phyloP scores from a whole-genome alignment of 2,329 filamentous ascomycete species.

The Pestalotiopsis sp. region DNA sequence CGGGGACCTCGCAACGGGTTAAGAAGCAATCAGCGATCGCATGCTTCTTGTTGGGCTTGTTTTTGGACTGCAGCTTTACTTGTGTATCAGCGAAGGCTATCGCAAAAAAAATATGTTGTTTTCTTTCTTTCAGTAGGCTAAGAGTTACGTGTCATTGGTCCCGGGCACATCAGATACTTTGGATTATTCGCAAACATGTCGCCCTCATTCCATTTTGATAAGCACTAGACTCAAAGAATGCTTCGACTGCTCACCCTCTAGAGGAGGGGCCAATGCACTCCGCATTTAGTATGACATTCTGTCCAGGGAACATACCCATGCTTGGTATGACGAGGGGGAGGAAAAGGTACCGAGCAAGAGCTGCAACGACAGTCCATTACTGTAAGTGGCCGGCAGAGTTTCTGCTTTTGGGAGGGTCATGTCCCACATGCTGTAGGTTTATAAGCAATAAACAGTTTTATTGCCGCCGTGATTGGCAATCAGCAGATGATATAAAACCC shows the following conservation, averaged over 20 bases:
- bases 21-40: too few relatives aligned
- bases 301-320: background rate
- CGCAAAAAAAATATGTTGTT: background rate
- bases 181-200: background rate
- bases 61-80: background rate
- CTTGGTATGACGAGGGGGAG: background rate
- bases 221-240: background rate
- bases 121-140: background rate
- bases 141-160: background rate
- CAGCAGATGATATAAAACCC: background rate
- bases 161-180: background rate
- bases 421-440: background rate
- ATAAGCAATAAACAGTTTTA: background rate
- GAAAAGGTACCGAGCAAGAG: background rate
- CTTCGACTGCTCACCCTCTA: background rate
- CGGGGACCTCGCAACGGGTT: too few relatives aligned
- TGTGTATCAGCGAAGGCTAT: background rate
- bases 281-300: background rate
- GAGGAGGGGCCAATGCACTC: background rate
- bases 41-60: background rate
- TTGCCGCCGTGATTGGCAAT: background rate
- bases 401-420: background rate
- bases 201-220: background rate
- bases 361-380: background rate
- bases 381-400: background rate